Evolutionary conservation across 2,329 filamentous ascomycete genomes (phyloP), one percentile per base, ranked within the genome.

Genomic region (Bipolaris bicolor): DNA sequence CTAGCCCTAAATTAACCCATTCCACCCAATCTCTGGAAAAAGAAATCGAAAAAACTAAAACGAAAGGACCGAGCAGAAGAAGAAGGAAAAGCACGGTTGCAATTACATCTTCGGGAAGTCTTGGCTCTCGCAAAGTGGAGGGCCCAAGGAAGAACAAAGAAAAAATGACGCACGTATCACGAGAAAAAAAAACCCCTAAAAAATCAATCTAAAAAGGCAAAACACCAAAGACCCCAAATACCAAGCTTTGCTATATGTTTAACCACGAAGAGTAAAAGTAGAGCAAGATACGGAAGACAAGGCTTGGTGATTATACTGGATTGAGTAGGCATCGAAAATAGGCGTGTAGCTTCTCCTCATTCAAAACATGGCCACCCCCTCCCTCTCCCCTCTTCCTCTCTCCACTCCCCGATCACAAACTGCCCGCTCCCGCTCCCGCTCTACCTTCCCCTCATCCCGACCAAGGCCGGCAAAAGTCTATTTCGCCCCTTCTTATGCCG

Each of bases 311-410:
- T 29, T 29, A 49, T 49, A 37, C 46, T 22, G 34, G 10, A 37
- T 49, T 16, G 46, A 49, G 46, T 49, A 50, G 26, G 24, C 47
- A 48, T 54, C 2, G 43, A 55, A 60, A 55, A 24, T 24, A 60
- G 58, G 54, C 52, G 39, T 55, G 31, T 50, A 49, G 37, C 46
- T 55, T 55, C 39, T 55, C 52, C 46, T 55, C 46, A 31, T 52
- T 34, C 48, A 33, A 49, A 49, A 24, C 20, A 33, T 18, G 16
- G 18, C 18, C n/a, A 26, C 11, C 26, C 26, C 24, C 26, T 45
- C 24, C 26, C 43, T 1, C 6, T 20, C 22, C 22, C 22, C 22
- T 24, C 22, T 24, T 24, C 22, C 22, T 31, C 9, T 31, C 46
- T n/a, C 46, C 26, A 29, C 26, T 29, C 26, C 26, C 26, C 26